Conservation (phyloP, 1,284 basidiomycete species). For the Neonothopanus nambi region DNA sequence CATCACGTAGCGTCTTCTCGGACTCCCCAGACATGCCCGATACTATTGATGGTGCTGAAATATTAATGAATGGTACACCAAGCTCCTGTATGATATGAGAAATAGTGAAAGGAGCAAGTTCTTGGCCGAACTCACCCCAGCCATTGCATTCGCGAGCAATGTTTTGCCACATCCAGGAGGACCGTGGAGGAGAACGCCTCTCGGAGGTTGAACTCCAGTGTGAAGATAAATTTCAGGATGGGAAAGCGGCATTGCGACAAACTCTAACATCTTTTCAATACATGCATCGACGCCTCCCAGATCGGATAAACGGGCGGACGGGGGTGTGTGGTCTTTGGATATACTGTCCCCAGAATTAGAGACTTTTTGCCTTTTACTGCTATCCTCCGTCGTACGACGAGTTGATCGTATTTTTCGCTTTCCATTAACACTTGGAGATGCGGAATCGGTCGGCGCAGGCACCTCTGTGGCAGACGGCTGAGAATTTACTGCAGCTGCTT, state of each 20-base stretch:
- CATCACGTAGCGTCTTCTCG: slow-evolving; percentile 93
- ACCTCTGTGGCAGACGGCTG: background rate
- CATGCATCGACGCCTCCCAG: slow-evolving; percentile 87
- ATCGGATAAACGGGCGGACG: slow-evolving; percentile 74
- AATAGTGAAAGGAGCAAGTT: background rate
- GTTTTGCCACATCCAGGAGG: slow-evolving; percentile 98
- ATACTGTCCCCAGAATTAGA: slow-evolving; percentile 28
- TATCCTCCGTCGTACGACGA: slow-evolving; percentile 44
- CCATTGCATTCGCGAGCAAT: slow-evolving; percentile 87
- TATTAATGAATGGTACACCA: slow-evolving; percentile 88
- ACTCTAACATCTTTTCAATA: slow-evolving; percentile 92
- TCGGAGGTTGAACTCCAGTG: slow-evolving; percentile 89
- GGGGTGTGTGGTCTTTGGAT: slow-evolving; percentile 65
- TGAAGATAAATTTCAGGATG: slow-evolving; percentile 96
- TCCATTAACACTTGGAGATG: slow-evolving; percentile 26
- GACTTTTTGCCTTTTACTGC: slow-evolving; percentile 55
- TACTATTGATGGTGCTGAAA: slow-evolving; percentile 94
- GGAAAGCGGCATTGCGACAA: slow-evolving; percentile 91
- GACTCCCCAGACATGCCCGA: slow-evolving; percentile 98
- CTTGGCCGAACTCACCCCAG: slow-evolving; percentile 66
- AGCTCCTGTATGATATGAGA: slow-evolving; percentile 63
- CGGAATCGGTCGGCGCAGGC: slow-evolving; percentile 14
- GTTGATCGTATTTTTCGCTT: slow-evolving; percentile 64
- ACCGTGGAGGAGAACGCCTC: slow-evolving; percentile 94
- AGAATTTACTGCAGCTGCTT: slow-evolving; percentile 3